phyloP scores from a whole-genome alignment of 116 monocot species.

The Dioscorea cayenensis region DNA sequence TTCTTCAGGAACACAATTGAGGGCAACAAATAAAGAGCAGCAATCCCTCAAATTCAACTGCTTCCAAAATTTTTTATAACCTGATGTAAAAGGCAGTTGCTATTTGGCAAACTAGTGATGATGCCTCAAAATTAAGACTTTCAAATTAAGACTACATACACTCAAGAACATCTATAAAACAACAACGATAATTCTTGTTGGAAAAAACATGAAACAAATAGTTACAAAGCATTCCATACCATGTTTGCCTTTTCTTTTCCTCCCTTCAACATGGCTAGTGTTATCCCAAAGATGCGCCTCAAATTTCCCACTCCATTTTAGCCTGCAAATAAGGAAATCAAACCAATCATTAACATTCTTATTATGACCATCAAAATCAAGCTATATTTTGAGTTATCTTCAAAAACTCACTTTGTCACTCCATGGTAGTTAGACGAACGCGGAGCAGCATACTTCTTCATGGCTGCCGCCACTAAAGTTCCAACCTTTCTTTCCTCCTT shows the following conservation, averaged over 20 bases:
- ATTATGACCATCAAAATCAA: neutral
- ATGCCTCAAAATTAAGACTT: too few species aligned
- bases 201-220: neutral
- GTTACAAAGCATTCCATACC: slow-evolving; percentile 26
- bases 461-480: slow-evolving; percentile 2
- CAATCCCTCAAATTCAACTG: too few species aligned
- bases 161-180: too few species aligned
- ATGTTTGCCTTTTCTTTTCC: slow-evolving; percentile 64
- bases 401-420: slow-evolving; percentile 3
- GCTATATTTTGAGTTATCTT: neutral
- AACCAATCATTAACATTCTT: neutral
- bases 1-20: too few species aligned
- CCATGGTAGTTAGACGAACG: slow-evolving; percentile 2
- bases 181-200: too few species aligned
- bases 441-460: slow-evolving; percentile 9
- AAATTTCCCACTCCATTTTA: slow-evolving; percentile 77
- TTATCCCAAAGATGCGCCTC: slow-evolving; percentile 87
- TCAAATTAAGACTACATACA: too few species aligned
- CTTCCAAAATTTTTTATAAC: too few species aligned
- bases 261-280: slow-evolving; percentile 44
- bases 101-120: too few species aligned
- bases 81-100: too few species aligned
- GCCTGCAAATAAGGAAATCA: slow-evolving; percentile 18
- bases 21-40: too few species aligned
- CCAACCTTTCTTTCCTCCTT: slow-evolving; percentile 8